A percentile compares a stretch with the other conserved stretches of the same genome.
These are phyloP conservation scores for Millerozyma miso DNA, from an alignment of 805 yeast genomes.

Conservation along the genomic window DNA sequence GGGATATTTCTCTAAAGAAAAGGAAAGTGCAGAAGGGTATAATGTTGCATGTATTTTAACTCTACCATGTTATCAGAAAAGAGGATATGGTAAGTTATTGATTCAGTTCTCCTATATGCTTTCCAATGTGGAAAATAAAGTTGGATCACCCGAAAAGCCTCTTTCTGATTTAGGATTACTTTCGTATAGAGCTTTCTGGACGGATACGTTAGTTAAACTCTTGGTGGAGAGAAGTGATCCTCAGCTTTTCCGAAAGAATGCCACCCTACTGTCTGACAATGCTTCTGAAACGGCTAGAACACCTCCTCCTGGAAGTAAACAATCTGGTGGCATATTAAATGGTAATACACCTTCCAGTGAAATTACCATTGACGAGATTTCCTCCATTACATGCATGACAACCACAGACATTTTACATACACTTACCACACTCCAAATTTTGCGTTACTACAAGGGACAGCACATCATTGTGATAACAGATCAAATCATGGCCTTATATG, in stretches of 20 bases:
- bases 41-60: conserved; percentile 97
- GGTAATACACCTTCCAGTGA: conserved; percentile 31
- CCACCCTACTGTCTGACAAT: conserved; percentile 28
- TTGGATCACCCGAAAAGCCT: conserved; percentile 97
- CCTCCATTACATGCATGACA: conserved; percentile 86
- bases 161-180: conserved; percentile 89
- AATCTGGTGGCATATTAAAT: conserved; percentile 1
- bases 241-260: conserved; percentile 32
- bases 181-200: conserved; percentile 95
- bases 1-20: conserved; percentile 95
- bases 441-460: conserved; percentile 92
- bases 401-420: conserved; percentile 94
- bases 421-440: conserved; percentile 82
- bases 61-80: conserved; percentile 92
- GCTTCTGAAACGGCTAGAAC: conserved; percentile 23
- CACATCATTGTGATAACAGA: conserved; percentile 85
- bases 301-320: conserved; percentile 16
- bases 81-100: conserved; percentile 86
- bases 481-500: conserved; percentile 72
- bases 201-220: conserved; percentile 76
- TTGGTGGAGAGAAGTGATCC: conserved; percentile 56
- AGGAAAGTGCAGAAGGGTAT: conserved; percentile 91
- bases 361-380: conserved; percentile 85
- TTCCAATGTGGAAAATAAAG: conserved; percentile 81
- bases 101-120: conserved; percentile 93